Percentiles rank a stretch among this genome's conserved stretches.
These are phyloP conservation scores for Penstemon barbatus DNA, from an alignment of 257 asterid genomes.

Conservation along the genomic window DNA sequence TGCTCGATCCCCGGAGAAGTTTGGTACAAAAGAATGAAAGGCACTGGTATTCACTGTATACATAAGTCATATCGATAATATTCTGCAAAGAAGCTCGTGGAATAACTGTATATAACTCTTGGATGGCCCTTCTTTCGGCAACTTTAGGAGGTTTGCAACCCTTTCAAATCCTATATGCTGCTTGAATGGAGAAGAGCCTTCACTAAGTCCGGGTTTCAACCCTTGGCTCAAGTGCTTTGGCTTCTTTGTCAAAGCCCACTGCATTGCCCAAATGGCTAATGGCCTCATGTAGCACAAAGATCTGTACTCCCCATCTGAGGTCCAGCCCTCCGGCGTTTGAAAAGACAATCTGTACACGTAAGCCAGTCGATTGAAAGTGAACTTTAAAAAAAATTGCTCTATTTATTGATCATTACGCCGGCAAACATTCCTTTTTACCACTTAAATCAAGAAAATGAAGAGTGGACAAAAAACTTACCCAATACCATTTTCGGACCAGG, in stretches of 20 bases:
- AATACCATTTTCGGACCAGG: conserved; percentile 42
- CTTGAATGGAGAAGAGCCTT: conserved; percentile 10
- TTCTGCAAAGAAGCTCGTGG: conserved; percentile 45
- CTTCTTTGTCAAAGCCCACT: conserved; percentile 46
- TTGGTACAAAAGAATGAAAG: too few relatives aligned
- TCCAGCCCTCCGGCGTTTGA: conserved; percentile 60
- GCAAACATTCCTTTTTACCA: too few relatives aligned
- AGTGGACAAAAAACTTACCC: conserved; percentile 26
- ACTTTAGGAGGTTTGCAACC: conserved; percentile 42
- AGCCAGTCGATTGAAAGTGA: too few relatives aligned
- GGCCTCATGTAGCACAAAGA: conserved; percentile 53
- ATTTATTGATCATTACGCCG: too few relatives aligned
- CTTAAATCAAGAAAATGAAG: neutral
- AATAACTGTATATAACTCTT: conserved; percentile 45
- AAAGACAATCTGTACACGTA: conserved; percentile 35
- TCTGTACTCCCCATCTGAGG: conserved; percentile 38
- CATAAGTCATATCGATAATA: conserved; percentile 21
- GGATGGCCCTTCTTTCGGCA: conserved; percentile 45
- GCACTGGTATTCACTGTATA: too few relatives aligned
- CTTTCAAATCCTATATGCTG: conserved; percentile 42
- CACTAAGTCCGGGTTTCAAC: neutral
- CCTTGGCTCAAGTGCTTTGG: conserved; percentile 24
- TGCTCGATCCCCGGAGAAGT: too few relatives aligned
- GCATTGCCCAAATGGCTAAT: conserved; percentile 57
- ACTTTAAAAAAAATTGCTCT: too few relatives aligned